Evolutionary conservation across 1,284 basidiomycete genomes (phyloP), one percentile per base, ranked within the genome.

Genomic region (Sanghuangporus sanghuang): DNA sequence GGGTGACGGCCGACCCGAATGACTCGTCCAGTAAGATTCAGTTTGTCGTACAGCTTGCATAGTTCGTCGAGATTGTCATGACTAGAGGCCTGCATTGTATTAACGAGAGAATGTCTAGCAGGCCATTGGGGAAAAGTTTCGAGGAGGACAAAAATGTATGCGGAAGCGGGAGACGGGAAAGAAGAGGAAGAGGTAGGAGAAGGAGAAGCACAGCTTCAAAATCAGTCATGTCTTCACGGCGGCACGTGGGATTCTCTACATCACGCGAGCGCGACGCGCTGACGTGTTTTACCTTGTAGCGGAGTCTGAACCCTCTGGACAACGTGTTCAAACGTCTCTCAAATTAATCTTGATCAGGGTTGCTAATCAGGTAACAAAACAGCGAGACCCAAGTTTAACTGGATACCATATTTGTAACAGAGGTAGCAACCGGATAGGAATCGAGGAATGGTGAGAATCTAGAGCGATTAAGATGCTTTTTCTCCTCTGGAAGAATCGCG

Each of bases 21-120:
- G 12, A 64, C 63, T 40, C 55, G 36, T 9, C 63, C 63, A 8
- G 63, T 64, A 16, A 64, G 58, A 55, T 64, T 64, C 16, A 64
- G 21, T 23, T 44, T 60, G 49, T 64, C 63, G 36, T 59, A 59
- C 14, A 64, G 49, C 27, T 48, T 42, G 18, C 35, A 36, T 9
- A 62, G 54, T 16, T 62, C 61, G 52, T 61, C 38, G 59, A 38
- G 27, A 36, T 36, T 16, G 46, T 38, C 49, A 52, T 52, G 44
- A 12, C 32, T 52, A 27, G 32, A 52, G 49, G 39, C 21, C 8
- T 48, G 27, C 36, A 44, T 44, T 16, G 58, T 50, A 32, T 42
- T n/a, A 14, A 48, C 14, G 57, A 36, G 23, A 36, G 35, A 57
- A 23, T 23, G 40, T 27, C 39, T 58, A 52, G 21, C 50, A 52